Evolutionary conservation across 805 yeast species (phyloP), one percentile per base, ranked within the genome.

Genomic region (Saccharomyces paradoxus): DNA sequence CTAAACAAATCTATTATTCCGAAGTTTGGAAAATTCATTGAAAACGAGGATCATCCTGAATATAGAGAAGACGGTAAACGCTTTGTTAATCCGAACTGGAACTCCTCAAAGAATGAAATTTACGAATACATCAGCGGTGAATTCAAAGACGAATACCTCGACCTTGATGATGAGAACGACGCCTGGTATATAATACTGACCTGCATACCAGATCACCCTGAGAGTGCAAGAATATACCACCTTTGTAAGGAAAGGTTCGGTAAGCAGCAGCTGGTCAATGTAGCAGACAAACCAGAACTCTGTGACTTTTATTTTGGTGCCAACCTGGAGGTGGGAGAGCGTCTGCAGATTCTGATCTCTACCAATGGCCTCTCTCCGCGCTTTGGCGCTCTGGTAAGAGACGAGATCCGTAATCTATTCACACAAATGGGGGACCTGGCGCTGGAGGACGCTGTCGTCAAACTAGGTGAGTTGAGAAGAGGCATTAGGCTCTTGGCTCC

Each of bases 281-380:
- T 70, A 9, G 72, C 73, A 7, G 74, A 70, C 50, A 64, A 65
- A 14, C 72, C 72, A 9, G 63, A 64, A 1, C 50, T 68, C 17
- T 70, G 74, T 56, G 71, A 68, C 52, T 64, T 68, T 24, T 69
- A 66, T 51, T 70, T 70, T 54, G 74, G 74, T 7, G 69, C 72
- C 24, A 67, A 69, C 48, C 52, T 64, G 10, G 56, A 46, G 4
- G 53, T 52, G 14, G 50, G 55, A 10, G 41, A 54, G 24, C 26
- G 54, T 9, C 32, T 63, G 44, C 66, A 63, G 48, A 30, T 66
- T 14, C 51, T 69, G 59, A 62, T 69, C 12, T 62, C 66, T 21
- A 64, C 70, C 14, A 68, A 70, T 48, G 73, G 74, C 1, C 57
- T 63, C 32, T 63, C 68, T 3, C 74, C 74, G 5, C 50, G 72